These are phyloP conservation scores for Botrytis aclada DNA, from an alignment of 2,329 filamentous ascomycete species.

Conservation along the genomic window DNA sequence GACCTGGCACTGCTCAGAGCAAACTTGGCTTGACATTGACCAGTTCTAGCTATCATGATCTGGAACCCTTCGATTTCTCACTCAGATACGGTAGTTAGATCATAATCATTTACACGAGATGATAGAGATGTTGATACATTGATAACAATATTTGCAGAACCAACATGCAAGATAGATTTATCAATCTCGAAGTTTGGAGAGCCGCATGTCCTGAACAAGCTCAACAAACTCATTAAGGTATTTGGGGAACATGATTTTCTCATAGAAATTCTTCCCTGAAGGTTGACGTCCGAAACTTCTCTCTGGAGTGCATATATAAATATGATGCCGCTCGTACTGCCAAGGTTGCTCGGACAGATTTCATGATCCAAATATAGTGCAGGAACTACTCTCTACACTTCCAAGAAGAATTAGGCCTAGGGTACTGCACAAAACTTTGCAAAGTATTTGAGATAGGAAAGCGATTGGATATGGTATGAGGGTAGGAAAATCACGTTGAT, in stretches of 20 bases:
- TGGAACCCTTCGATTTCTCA: neutral
- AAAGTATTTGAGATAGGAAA: neutral
- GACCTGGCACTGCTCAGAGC: neutral
- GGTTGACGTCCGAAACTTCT: neutral
- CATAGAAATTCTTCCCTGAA: neutral
- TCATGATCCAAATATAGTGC: neutral
- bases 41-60: neutral
- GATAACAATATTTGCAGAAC: neutral
- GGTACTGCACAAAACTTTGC: neutral
- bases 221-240: neutral
- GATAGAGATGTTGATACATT: neutral
- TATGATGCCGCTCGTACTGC: neutral
- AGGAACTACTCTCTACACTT: neutral
- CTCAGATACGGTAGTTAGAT: neutral
- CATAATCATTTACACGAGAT: neutral
- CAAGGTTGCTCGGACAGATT: constrained; percentile 1
- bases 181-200: neutral
- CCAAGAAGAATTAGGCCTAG: neutral
- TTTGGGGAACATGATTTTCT: neutral
- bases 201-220: neutral
- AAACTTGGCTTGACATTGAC: neutral
- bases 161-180: neutral
- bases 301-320: neutral
- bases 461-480: neutral
- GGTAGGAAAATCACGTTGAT: neutral